Conservation (phyloP, 345 rosid species). For the Corchorus capsularis region DNA sequence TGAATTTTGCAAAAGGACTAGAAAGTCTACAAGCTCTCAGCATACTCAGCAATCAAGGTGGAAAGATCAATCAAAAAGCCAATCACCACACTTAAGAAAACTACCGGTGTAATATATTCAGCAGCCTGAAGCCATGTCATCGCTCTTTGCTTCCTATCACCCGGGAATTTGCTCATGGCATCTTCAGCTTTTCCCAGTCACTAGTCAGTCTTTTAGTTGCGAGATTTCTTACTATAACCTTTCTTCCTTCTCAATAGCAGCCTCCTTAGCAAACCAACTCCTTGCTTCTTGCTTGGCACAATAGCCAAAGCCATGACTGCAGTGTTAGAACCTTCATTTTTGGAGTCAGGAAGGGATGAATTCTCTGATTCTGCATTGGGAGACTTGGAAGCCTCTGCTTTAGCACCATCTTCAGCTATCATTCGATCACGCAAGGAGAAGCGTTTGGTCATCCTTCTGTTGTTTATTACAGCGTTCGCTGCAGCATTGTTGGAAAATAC, state of each 20-base stretch:
- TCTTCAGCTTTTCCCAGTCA: conserved; percentile 14
- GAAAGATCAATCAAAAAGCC: neutral
- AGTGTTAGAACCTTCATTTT: conserved; percentile 26
- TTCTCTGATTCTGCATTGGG: conserved; percentile 27
- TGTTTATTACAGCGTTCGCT: conserved; percentile 27
- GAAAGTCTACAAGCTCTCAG: neutral
- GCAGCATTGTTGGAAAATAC: conserved; percentile 36
- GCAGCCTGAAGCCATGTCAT: neutral
- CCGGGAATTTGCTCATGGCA: neutral
- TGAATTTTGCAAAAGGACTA: neutral
- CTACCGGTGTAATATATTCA: neutral
- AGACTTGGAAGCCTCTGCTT: conserved; percentile 40
- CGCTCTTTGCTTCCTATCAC: neutral
- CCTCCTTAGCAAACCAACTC: conserved; percentile 62
- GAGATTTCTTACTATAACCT: conserved; percentile 54
- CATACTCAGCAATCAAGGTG: neutral
- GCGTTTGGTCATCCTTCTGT: conserved; percentile 39
- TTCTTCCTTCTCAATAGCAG: conserved; percentile 71
- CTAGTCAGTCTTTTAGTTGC: conserved; percentile 28
- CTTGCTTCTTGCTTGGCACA: conserved; percentile 57
- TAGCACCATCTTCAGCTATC: conserved; percentile 58
- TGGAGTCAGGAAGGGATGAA: conserved; percentile 19
- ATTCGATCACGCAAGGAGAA: conserved; percentile 64
- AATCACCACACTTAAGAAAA: conserved; percentile 5
- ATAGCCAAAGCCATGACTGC: conserved; percentile 41